Evolutionary conservation across 352 stramenopile species (phyloP), one percentile per base, ranked within the genome.

Genomic region (Pythium aquatile): DNA sequence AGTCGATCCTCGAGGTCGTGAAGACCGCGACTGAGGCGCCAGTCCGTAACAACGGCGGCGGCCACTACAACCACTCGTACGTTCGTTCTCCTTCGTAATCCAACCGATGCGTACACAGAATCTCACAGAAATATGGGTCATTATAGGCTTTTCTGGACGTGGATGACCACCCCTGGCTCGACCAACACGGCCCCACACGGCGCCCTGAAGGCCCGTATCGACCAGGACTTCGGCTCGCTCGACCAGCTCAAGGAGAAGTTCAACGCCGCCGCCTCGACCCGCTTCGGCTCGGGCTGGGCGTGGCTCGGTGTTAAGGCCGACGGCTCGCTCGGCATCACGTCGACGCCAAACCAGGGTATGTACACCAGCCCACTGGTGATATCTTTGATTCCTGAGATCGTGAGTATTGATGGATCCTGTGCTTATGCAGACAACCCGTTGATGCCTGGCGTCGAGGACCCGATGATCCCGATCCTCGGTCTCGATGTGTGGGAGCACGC

Each of bases 401-500:
- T 40, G 1, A 3, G 37, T 51, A 56, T 56, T 55, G 26, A 55
- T 37, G 49, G 8, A 26, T 48, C 52, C 11, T 53, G 49, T 60
- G 29, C 54, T 3, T 53, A 4, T 42, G 35, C 51, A 75, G 85
- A 94, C 79, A 94, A 94, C 75, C 85, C 85, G 59, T 68, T 94
- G n/a, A 94, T 94, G 85, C 85, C 85, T 57, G 69, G 77, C 61
- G 78, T 89, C 51, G 81, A 91, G 67, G 63, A 82, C 62, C 77
- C 83, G 13, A 80, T 96, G 71, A 91, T 97, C 75, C 94, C 94
- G 40, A 98, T 99, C 66, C 80, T 99, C 39, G 93, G 90, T 20
- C 74, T 96, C 29, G 94, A 99, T 75, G 93, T 98, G 46, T 99
- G 96, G 96, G 95, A 99, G 76, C 93, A 98, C 75, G 90, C 92